These are phyloP conservation scores for Xerocomus nothofagi DNA, from an alignment of 1,284 basidiomycete species.

Conservation along the genomic window DNA sequence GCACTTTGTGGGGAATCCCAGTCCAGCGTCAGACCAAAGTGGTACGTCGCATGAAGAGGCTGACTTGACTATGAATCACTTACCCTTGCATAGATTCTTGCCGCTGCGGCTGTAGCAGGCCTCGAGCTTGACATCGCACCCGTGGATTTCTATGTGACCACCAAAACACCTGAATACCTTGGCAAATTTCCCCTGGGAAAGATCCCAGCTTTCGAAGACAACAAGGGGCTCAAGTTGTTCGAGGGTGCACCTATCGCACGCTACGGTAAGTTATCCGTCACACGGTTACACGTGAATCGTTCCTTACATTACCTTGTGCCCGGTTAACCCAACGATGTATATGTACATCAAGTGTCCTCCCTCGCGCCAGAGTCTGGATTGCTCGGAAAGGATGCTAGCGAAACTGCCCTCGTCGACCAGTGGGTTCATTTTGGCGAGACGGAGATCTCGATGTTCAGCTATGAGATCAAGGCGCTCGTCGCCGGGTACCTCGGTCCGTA, in stretches of 20 bases:
- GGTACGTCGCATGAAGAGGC: slow-evolving; percentile 18
- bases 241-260: slow-evolving; percentile 60
- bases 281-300: no score
- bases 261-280: slow-evolving; percentile 54
- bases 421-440: slow-evolving; percentile 55
- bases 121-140: slow-evolving; percentile 28
- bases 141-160: slow-evolving; percentile 32
- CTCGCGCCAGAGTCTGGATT: slow-evolving; percentile 53
- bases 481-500: slow-evolving; percentile 26
- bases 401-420: slow-evolving; percentile 53
- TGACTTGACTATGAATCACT: not conserved
- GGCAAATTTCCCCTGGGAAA: slow-evolving; percentile 50
- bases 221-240: slow-evolving; percentile 50
- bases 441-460: slow-evolving; percentile 38
- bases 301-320: not conserved
- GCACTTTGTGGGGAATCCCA: slow-evolving; percentile 23
- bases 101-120: slow-evolving; percentile 23
- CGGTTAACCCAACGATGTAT: not conserved
- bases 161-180: slow-evolving; percentile 46
- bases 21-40: slow-evolving; percentile 31
- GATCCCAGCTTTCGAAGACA: slow-evolving; percentile 54
- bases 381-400: slow-evolving; percentile 45
- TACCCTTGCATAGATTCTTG: slow-evolving; percentile 22
- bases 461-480: slow-evolving; percentile 21
- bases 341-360: slow-evolving; percentile 49